Conservation (phyloP, 2,329 filamentous ascomycete species). For the Sordariomycetes sp. region DNA sequence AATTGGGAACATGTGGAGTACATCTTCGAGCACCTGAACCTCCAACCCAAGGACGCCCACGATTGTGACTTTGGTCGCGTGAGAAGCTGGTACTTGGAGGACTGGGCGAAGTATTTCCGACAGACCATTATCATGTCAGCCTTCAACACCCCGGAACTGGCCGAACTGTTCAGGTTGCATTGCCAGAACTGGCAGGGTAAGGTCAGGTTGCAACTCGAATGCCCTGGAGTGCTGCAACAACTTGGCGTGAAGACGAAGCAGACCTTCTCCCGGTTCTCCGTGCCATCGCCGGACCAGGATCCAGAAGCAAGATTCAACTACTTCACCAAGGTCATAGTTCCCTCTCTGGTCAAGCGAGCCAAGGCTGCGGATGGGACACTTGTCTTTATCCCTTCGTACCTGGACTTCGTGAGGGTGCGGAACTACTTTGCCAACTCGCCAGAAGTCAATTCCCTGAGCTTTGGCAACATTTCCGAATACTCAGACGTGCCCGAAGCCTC, state of each 20-base stretch:
- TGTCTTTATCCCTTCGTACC: conserved; percentile 85
- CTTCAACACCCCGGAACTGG: conserved; percentile 83
- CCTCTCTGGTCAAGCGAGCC: conserved; percentile 60
- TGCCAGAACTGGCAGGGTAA: conserved; percentile 79
- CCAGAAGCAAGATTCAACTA: conserved; percentile 86
- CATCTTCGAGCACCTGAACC: conserved; percentile 85
- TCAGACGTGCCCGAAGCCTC: conserved; percentile 69
- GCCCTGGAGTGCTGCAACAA: conserved; percentile 64
- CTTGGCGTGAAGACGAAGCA: conserved; percentile 67
- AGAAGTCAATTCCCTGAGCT: conserved; percentile 36
- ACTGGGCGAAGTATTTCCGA: conserved; percentile 68
- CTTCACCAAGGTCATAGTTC: conserved; percentile 75
- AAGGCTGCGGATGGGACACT: conserved; percentile 61
- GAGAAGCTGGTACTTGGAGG: conserved; percentile 86
- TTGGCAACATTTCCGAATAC: conserved; percentile 86
- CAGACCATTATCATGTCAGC: conserved; percentile 77
- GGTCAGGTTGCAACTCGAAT: conserved; percentile 60
- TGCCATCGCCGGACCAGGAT: conserved; percentile 59
- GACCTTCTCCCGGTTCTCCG: conserved; percentile 82
- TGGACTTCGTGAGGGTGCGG: conserved; percentile 88
- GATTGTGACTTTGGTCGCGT: conserved; percentile 91
- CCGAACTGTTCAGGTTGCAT: conserved; percentile 64
- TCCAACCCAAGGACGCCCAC: conserved; percentile 80
- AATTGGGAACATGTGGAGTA: conserved; percentile 96
- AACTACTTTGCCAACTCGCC: conserved; percentile 78